These are phyloP conservation scores for Pseudocercospora pini-densiflorae DNA, from an alignment of 2,329 filamentous ascomycete genomes.

Conservation along the genomic window DNA sequence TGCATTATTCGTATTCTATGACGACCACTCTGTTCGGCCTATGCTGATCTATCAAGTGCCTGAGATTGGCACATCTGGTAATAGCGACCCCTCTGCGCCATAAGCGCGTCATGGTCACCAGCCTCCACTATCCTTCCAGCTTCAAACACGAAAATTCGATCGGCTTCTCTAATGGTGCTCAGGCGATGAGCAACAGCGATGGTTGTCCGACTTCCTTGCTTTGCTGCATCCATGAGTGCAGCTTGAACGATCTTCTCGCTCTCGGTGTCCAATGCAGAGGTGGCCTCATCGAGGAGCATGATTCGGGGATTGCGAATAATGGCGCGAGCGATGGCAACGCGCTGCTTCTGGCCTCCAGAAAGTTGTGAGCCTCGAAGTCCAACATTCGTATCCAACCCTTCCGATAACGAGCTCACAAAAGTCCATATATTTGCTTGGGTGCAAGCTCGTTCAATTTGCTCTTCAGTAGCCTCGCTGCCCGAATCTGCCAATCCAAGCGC, in stretches of 20 bases:
- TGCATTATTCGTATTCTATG: no score
- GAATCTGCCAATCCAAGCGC: conserved; percentile 47
- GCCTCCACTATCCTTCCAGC: conserved; percentile 44
- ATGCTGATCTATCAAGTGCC: conserved; percentile 41
- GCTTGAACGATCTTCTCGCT: conserved; percentile 69
- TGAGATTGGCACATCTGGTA: conserved; percentile 50
- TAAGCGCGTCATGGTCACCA: conserved; percentile 46
- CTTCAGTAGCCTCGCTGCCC: conserved; percentile 37
- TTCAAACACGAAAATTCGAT: conserved; percentile 46
- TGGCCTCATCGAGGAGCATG: conserved; percentile 64
- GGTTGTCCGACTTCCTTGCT: conserved; percentile 49
- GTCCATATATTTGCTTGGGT: conserved; percentile 57
- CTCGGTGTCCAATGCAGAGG: conserved; percentile 65
- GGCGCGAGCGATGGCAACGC: conserved; percentile 59
- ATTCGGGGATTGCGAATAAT: conserved; percentile 57
- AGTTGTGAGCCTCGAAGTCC: conserved; percentile 55
- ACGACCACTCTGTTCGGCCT: background rate
- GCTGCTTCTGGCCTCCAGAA: conserved; percentile 61
- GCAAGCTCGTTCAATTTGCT: conserved; percentile 52
- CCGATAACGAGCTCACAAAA: conserved; percentile 57
- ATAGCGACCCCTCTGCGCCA: conserved; percentile 45
- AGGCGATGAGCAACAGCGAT: conserved; percentile 48
- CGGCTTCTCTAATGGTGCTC: conserved; percentile 42
- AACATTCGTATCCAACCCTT: conserved; percentile 54
- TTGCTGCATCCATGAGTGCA: conserved; percentile 65